Evolutionary conservation across 495 filamentous ascomycete genomes (phyloP).

Genomic region (Rostrohypoxylon terebratum): DNA sequence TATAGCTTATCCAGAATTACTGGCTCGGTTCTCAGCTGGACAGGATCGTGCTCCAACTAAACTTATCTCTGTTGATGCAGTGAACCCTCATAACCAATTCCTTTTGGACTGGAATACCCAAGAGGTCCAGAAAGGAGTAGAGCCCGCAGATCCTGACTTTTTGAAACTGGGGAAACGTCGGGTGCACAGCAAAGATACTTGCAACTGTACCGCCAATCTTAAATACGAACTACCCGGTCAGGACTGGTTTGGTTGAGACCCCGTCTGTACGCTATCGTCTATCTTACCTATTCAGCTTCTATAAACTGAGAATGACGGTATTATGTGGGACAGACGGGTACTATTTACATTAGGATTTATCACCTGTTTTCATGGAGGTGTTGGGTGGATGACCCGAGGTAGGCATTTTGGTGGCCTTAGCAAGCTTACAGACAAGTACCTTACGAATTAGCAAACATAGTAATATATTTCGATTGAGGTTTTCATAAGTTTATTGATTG

Average conservation of each 20-base stretch:
- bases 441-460: no score
- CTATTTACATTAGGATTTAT: no score
- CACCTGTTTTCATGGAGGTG: no score
- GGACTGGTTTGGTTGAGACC: not conserved
- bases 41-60: not conserved
- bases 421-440: no score
- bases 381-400: no score
- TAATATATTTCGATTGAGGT: no score
- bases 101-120: not conserved
- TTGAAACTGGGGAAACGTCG: not conserved
- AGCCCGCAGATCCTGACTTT: not conserved
- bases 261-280: no score
- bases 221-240: not conserved
- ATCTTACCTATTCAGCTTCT: no score
- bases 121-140: not conserved
- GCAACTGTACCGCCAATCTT: not conserved
- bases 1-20: not conserved
- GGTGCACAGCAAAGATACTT: not conserved
- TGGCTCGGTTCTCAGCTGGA: not conserved
- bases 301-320: no score
- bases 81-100: not conserved
- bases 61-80: constrained; percentile 1
- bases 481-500: no score
- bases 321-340: no score
- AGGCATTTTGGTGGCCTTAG: no score